Evolutionary conservation across 805 yeast genomes (phyloP).

Genomic region (Candida morakotiae): DNA sequence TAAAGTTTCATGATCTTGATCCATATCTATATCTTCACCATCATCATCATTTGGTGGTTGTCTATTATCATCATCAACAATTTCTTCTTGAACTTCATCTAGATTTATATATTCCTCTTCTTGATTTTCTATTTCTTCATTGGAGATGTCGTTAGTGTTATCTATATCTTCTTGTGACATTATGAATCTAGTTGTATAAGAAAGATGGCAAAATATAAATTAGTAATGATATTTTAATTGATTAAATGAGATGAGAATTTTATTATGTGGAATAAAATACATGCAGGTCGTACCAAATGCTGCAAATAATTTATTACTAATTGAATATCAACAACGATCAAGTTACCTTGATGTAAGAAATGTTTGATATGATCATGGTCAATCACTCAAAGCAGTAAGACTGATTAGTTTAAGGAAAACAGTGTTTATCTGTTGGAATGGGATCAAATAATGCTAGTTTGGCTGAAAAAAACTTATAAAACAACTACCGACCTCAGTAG

Average conservation of each 20-base stretch:
- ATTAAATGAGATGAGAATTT: slow-evolving; percentile 4
- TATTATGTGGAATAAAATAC: not conserved
- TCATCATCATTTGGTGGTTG: slow-evolving; percentile 29
- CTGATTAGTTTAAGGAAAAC: too few relatives aligned
- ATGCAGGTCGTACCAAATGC: not conserved
- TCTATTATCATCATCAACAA: slow-evolving; percentile 20
- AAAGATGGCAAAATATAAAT: not conserved
- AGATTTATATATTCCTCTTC: slow-evolving; percentile 22
- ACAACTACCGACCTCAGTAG: too few relatives aligned
- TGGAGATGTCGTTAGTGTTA: not conserved
- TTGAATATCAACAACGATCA: slow-evolving; percentile 38
- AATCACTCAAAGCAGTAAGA: too few relatives aligned
- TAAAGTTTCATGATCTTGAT: slow-evolving; percentile 43
- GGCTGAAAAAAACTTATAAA: too few relatives aligned
- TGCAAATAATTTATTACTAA: slow-evolving; percentile 16
- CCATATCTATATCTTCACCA: slow-evolving; percentile 26
- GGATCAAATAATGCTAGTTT: too few relatives aligned
- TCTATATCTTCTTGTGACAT: slow-evolving; percentile 4
- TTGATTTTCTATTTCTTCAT: not conserved
- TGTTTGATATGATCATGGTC: too few relatives aligned
- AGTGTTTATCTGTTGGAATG: too few relatives aligned
- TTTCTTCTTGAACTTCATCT: slow-evolving; percentile 34
- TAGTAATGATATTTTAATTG: not conserved
- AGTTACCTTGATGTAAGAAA: too few relatives aligned
- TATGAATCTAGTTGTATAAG: not conserved